phyloP scores from a whole-genome alignment of 495 filamentous ascomycete genomes.

The Neurospora tetraspora region DNA sequence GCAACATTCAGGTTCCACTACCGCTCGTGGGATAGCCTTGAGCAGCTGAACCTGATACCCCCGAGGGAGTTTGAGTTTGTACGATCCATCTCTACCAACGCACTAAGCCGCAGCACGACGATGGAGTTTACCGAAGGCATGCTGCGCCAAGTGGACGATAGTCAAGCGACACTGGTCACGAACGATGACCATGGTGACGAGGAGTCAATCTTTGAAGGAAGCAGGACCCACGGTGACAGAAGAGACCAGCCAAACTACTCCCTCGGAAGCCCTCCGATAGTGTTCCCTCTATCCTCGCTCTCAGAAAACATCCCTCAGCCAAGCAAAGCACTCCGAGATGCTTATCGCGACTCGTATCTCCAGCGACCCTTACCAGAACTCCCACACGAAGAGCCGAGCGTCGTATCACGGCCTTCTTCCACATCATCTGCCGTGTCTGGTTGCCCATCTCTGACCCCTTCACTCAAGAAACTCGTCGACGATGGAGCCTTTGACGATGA shows the following conservation, averaged over 20 bases:
- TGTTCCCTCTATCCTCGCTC: conserved; percentile 5
- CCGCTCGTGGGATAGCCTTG: conserved; percentile 32
- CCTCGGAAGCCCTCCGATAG: conserved; percentile 21
- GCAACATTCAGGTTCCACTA: conserved; percentile 41
- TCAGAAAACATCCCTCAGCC: conserved; percentile 9
- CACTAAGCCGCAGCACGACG: background rate
- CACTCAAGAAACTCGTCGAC: conserved; percentile 29
- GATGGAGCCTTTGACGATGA: conserved; percentile 30
- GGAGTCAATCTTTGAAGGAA: background rate
- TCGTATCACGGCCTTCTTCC: conserved; percentile 9
- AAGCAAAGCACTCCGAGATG: conserved; percentile 15
- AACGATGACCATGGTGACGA: background rate
- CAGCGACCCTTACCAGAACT: conserved; percentile 38
- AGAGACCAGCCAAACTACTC: conserved; percentile 4
- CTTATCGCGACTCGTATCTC: conserved; percentile 16
- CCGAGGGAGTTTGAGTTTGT: conserved; percentile 8
- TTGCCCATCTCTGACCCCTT: conserved; percentile 29
- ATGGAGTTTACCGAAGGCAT: background rate
- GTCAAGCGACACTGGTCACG: background rate
- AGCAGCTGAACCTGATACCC: conserved; percentile 30
- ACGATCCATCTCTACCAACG: conserved; percentile 2
- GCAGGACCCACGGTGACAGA: background rate
- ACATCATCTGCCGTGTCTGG: conserved; percentile 11
- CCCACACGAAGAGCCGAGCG: conserved; percentile 7
- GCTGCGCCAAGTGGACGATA: background rate